These are phyloP conservation scores for Brassica rapa DNA, from an alignment of 345 rosid species.

Conservation along the genomic window DNA sequence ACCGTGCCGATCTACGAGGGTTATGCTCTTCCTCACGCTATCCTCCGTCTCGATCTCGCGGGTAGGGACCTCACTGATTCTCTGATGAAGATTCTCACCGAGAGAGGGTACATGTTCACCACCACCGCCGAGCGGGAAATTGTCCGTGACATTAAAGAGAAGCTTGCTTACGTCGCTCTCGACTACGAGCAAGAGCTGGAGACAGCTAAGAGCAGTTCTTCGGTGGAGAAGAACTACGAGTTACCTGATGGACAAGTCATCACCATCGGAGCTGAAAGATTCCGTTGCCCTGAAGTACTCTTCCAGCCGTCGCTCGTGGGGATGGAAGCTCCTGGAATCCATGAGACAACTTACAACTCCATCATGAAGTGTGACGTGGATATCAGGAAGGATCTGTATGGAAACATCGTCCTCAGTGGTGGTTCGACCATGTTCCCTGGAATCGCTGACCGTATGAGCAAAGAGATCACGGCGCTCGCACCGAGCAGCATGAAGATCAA, in stretches of 20 bases:
- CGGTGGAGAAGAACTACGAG: conserved; percentile 50
- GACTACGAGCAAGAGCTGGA: conserved; percentile 51
- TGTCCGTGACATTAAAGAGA: conserved; percentile 55
- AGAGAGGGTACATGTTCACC: conserved; percentile 52
- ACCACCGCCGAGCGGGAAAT: conserved; percentile 54
- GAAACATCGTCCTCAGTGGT: conserved; percentile 57
- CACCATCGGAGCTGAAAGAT: conserved; percentile 50
- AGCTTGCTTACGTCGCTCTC: conserved; percentile 48
- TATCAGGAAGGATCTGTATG: conserved; percentile 51
- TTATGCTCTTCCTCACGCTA: conserved; percentile 68
- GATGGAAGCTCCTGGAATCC: conserved; percentile 55
- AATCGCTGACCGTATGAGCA: conserved; percentile 50
- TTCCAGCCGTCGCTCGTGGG: conserved; percentile 52
- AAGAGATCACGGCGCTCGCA: conserved; percentile 50
- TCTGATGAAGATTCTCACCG: conserved; percentile 62
- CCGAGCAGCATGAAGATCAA: conserved; percentile 49
- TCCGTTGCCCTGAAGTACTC: conserved; percentile 52
- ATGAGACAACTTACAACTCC: conserved; percentile 48
- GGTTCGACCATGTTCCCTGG: conserved; percentile 57
- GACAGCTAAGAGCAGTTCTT: conserved; percentile 45
- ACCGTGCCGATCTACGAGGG: conserved; percentile 70
- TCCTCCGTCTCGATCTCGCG: conserved; percentile 66
- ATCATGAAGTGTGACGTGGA: conserved; percentile 49
- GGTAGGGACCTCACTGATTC: conserved; percentile 65
- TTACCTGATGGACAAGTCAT: conserved; percentile 59